These are phyloP conservation scores for Plantago ovata DNA, from an alignment of 257 asterid species.

Conservation along the genomic window DNA sequence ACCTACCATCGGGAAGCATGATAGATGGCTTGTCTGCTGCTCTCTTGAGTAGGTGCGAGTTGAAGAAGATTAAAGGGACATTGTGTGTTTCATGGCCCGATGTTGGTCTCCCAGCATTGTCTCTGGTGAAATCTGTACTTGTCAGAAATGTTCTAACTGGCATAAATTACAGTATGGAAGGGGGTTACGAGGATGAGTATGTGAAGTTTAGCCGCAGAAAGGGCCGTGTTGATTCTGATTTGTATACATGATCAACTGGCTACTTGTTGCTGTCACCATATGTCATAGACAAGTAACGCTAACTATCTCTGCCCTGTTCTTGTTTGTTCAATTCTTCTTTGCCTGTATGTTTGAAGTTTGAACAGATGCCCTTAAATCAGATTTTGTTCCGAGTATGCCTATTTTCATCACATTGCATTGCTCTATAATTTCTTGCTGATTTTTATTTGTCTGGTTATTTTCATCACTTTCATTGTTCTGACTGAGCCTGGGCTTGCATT, in stretches of 20 bases:
- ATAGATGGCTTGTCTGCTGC: conserved; percentile 90
- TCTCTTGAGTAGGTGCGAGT: conserved; percentile 63
- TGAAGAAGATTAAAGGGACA: conserved; percentile 69
- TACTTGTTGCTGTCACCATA: conserved; percentile 10
- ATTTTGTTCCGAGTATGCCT: conserved; percentile 14
- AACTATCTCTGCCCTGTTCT: conserved; percentile 1
- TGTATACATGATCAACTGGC: conserved; percentile 58
- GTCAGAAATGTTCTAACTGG: conserved; percentile 49
- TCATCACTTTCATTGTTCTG: not conserved
- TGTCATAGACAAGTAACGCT: conserved; percentile 4
- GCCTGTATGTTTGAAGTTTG: conserved; percentile 5
- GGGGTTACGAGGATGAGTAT: conserved; percentile 42
- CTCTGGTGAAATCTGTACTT: conserved; percentile 56
- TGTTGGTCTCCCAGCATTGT: conserved; percentile 54
- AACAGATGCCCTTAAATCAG: conserved; percentile 5
- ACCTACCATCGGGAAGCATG: conserved; percentile 92
- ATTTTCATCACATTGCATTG: conserved; percentile 7
- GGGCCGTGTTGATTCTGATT: conserved; percentile 59
- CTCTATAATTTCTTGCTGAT: conserved; percentile 1
- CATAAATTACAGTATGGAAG: conserved; percentile 32
- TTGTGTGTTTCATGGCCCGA: conserved; percentile 86
- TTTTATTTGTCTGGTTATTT: not conserved
- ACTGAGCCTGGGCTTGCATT: too few species aligned
- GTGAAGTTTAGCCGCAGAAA: conserved; percentile 41
- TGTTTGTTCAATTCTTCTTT: conserved; percentile 14